Evolutionary conservation across 768 basidiomycete species (phyloP).

Genomic region (Leccinum boreale): DNA sequence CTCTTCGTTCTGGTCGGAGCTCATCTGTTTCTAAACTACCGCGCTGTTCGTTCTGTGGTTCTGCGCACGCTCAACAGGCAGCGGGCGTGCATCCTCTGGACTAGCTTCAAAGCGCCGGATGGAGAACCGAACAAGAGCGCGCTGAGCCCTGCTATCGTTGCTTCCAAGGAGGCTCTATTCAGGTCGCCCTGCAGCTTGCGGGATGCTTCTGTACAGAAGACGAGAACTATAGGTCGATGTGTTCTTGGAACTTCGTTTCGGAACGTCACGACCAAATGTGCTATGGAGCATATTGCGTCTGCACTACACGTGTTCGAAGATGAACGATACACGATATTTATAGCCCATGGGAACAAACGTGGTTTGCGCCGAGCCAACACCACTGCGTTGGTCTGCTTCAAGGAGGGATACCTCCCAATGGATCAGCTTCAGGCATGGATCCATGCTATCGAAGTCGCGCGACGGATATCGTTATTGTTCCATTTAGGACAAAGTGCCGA

Average conservation of each 20-base stretch:
- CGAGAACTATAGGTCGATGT: slow-evolving; percentile 39
- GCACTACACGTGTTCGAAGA: slow-evolving; percentile 40
- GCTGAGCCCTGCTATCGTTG: slow-evolving; percentile 36
- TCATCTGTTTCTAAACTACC: slow-evolving; percentile 58
- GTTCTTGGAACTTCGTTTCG: slow-evolving; percentile 49
- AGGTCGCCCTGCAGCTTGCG: slow-evolving; percentile 37
- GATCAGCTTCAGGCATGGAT: slow-evolving; percentile 61
- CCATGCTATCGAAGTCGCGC: slow-evolving; percentile 21
- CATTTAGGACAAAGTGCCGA: background rate
- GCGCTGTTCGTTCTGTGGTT: slow-evolving; percentile 55
- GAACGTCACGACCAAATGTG: slow-evolving; percentile 9
- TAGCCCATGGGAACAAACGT: slow-evolving; percentile 17
- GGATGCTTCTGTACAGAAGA: slow-evolving; percentile 30
- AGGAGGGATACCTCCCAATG: slow-evolving; percentile 41
- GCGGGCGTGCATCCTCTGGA: slow-evolving; percentile 54
- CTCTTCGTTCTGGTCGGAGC: slow-evolving; percentile 49
- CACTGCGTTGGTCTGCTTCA: slow-evolving; percentile 46
- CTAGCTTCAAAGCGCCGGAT: slow-evolving; percentile 10
- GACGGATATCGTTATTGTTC: background rate
- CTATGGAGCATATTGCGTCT: slow-evolving; percentile 14
- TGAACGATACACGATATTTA: slow-evolving; percentile 56
- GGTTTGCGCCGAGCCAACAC: background rate
- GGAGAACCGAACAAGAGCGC: slow-evolving; percentile 13
- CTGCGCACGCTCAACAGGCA: slow-evolving; percentile 60
- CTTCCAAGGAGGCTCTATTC: slow-evolving; percentile 46